Base-by-base conservation (phyloP, 1,284 basidiomycete genomes). In the Calocybe gambosa region DNA sequence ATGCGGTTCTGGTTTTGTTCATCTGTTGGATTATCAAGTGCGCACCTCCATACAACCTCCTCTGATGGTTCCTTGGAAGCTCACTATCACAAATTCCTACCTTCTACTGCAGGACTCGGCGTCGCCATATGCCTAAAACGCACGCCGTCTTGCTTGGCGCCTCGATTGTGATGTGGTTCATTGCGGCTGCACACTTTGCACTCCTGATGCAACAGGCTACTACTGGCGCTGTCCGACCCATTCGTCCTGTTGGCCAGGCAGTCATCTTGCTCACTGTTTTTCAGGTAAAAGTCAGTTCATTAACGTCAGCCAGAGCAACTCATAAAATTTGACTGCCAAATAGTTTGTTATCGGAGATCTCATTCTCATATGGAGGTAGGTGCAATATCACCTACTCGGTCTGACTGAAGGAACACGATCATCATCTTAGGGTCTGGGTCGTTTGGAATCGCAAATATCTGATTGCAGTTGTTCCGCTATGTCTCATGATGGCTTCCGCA, bases 1-100 rank as follows among this genome's bases (percentile, higher is more conserved):
- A 46, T 35, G 40, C 43, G 10, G 39, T 45, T 21, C 42, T 53
- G 25, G 37, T 38, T 10, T 16, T 28, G 15, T 45, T 51, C 29
- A 43, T 53, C 13, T 4, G 42, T 16, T 51, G 45, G 39, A 19
- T 51, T 6, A 16, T 53, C 26, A 26, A 42, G 52, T 53, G 37
- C 18, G 35, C n/a, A n/a, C n/a, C n/a, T n/a, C n/a, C n/a, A n/a
- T n/a, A n/a, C n/a, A n/a, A n/a, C n/a, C 13, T 3, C 9, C 25
- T 26, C 9, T 26, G 25, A 13, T 20, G n/a, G n/a, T n/a, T n/a
- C n/a, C n/a, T n/a, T n/a, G n/a, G n/a, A n/a, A 9, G 44, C 36
- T n/a, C n/a, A 21, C 35, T 7, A 19, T 19, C 16, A 23, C 21
- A 23, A 12, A 20, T 34, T 3, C 31, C 31, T 3, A 34, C 13